Evolutionary conservation across 2,329 filamentous ascomycete species (phyloP), one percentile per base, ranked within the genome.

Genomic region (Ophiostoma sp.): DNA sequence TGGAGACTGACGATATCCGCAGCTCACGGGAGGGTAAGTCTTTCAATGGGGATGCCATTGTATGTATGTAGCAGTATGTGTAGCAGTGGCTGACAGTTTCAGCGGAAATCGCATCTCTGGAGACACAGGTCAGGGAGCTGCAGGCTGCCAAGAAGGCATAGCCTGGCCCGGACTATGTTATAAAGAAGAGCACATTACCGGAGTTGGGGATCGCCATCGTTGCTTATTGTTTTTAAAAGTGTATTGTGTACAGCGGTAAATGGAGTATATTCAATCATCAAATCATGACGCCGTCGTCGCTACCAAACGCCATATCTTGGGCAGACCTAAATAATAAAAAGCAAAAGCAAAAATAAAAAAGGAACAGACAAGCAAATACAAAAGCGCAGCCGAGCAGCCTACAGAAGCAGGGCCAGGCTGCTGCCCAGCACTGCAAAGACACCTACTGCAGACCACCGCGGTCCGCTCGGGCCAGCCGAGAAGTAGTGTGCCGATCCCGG

Each of bases 1-100:
- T 94, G 68, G 91, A 94, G 78, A 85, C 86, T 44, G 84, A 91
- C 69, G 92, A 95, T 80, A 82, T 86, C 70, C 87, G 85, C 76
- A 80, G 81, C 27, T 82, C 87, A 64, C 86, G 85, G 74, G 80
- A 85, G 74, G 84, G 88, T 89, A 76, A 71, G 81, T 66, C 7
- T 20, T 3, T 13, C n/a, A 10, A 44, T 17, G 15, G 17, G 3
- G 13, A 44, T 1, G 17, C 36, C 41, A 27, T 13, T 15, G 62
- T 8, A 17, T 15, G 62, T 8, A 7, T 41, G 39, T 35, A 69
- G 41, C 20, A 31, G 27, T 3, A 11, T 13, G 13, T 17, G 5
- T 17, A 5, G 41, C 39, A 31, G 1, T 17, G 33, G 23, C 68
- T 72, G n/a, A 72, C 60, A n/a, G 1, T 1, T 31, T 6, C 44